Evolutionary conservation across 1,284 basidiomycete species (phyloP), one percentile per base, ranked within the genome.

Genomic region (Cryptococcus sp.): DNA sequence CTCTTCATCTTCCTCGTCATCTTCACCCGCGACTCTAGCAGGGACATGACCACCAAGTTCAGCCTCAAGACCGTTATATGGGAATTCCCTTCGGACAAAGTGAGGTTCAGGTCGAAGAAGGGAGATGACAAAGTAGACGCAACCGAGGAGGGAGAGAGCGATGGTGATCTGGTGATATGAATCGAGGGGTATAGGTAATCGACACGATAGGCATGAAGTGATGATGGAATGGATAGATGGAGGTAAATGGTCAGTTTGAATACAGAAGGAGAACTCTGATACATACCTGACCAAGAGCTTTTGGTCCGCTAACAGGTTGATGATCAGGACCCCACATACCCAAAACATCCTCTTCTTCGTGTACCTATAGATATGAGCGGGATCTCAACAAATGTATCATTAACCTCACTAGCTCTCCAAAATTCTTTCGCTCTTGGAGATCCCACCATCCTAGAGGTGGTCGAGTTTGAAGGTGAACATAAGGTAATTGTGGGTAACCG

Each of bases 251-350:
- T 49, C 33, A 34, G 33, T 31, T 8, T 33, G 31, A 5, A 4
- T 6, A 13, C 7, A 38, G n/a, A 50, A 42, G 36, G 46, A 44
- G 45, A 38, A 35, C 23, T 7, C 13, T 10, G 41, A 53, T 13
- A 62, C 67, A 49, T 49, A 71, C 69, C 43, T 65, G 63, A 23
- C 66, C 50, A 10, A 71, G 52, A 38, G 76, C 73, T 45, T 58
- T 59, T n/a, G 53, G 57, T 10, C 66, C 68, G 7, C 63, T 53
- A 47, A 70, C 72, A 55, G 66, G 62, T 65, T 71, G 68, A 23
- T 84, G 80, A 68, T 94, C 90, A 14, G 89, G 90, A 46, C 88
- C 87, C 89, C 89, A 93, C 87, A 93, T 89, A 46, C 86, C 87
- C 58, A 88, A 78, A 30, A 87, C 79, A 68, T 94, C 90, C 64